phyloP scores from a whole-genome alignment of 257 asterid species.

The Leonotis leonurus region DNA sequence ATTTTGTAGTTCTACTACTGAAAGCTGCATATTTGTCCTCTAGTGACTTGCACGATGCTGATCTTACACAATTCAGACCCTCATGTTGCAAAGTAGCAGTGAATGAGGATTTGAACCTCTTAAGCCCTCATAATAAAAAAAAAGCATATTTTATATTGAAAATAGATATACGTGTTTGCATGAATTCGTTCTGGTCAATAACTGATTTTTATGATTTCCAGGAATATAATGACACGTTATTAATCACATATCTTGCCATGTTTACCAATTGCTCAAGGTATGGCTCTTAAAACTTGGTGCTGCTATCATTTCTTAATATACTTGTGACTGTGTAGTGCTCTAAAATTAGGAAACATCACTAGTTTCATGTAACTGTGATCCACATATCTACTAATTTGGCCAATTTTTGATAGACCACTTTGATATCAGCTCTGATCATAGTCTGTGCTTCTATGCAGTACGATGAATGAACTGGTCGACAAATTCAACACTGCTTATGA shows the following conservation, averaged over 20 bases:
- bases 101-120: too few species aligned
- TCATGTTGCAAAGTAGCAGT: neutral
- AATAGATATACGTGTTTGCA: neutral
- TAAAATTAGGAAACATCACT: neutral
- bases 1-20: neutral
- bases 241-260: constrained; percentile 86
- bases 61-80: neutral
- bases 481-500: constrained; percentile 87
- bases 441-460: constrained; percentile 39
- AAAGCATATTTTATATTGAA: neutral
- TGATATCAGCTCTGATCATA: constrained; percentile 1
- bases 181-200: neutral
- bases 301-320: neutral
- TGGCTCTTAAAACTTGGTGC: constrained; percentile 1
- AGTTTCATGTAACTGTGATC: too few species aligned
- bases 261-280: constrained; percentile 98
- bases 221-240: constrained; percentile 85
- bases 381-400: too few species aligned
- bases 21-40: neutral
- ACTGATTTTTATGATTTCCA: constrained; percentile 22
- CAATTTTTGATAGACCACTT: too few species aligned
- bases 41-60: neutral
- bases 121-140: too few species aligned
- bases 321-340: too few species aligned
- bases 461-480: constrained; percentile 87